Conservation (phyloP, 2,329 filamentous ascomycete species). For the Dissoconium aciculare region DNA sequence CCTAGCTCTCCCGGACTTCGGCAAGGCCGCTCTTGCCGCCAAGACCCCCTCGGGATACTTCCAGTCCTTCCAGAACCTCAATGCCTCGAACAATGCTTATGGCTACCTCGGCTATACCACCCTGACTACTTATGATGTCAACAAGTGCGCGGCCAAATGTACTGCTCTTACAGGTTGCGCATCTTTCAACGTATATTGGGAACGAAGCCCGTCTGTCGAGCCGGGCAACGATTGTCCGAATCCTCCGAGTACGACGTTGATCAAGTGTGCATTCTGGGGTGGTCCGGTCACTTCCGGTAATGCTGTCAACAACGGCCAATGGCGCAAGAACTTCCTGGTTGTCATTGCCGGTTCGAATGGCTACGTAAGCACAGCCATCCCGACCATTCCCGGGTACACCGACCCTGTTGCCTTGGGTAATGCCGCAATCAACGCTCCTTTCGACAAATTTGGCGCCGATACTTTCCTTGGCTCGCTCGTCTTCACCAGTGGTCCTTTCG, state of each 20-base stretch:
- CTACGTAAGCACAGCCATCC: conserved; percentile 7
- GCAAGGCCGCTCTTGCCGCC: conserved; percentile 11
- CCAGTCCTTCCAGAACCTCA: conserved; percentile 15
- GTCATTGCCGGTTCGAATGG: conserved; percentile 8
- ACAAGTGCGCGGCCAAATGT: conserved; percentile 15
- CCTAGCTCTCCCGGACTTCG: background rate
- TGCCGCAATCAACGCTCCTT: conserved; percentile 17
- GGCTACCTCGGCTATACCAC: conserved; percentile 8
- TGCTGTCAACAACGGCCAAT: conserved; percentile 18
- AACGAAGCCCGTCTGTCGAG: conserved; percentile 19
- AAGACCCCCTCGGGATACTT: conserved; percentile 17
- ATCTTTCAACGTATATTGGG: conserved; percentile 7
- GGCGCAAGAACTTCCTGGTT: conserved; percentile 8
- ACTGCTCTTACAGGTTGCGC: conserved; percentile 8
- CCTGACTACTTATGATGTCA: conserved; percentile 16
- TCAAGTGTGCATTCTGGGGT: conserved; percentile 22
- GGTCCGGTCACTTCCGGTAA: conserved; percentile 13
- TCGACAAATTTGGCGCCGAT: conserved; percentile 15
- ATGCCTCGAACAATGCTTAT: conserved; percentile 1
- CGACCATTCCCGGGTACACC: conserved; percentile 8
- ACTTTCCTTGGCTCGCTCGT: conserved; percentile 18
- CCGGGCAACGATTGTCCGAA: conserved; percentile 14
- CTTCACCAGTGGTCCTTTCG: conserved; percentile 13
- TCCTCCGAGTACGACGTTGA: conserved; percentile 11
- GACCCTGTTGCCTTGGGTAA: conserved; percentile 11